Evolutionary conservation across 1,284 basidiomycete genomes (phyloP).

Genomic region (Tilletia caries): DNA sequence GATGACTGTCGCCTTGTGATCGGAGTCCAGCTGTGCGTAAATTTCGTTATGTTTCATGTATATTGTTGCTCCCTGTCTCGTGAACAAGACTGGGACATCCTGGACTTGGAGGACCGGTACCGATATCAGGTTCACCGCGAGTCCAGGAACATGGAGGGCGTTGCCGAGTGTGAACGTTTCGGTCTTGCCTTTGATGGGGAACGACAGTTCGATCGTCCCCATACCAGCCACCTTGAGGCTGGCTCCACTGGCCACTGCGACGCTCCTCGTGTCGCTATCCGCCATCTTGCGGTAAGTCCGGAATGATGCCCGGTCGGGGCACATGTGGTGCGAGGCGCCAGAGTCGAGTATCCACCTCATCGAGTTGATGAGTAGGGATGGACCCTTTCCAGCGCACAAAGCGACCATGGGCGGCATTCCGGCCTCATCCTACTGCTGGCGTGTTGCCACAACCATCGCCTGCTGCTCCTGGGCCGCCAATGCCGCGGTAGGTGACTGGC

Average conservation of each 20-base stretch:
- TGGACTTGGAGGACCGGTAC: background rate
- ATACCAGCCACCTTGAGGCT: background rate
- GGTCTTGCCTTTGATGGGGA: background rate
- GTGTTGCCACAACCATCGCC: background rate
- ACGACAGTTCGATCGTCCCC: background rate
- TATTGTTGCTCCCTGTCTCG: background rate
- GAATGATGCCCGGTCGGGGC: background rate
- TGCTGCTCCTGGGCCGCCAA: background rate
- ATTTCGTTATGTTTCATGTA: constrained; percentile 1
- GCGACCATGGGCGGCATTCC: background rate
- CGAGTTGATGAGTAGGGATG: background rate
- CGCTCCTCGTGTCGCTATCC: background rate
- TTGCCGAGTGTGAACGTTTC: background rate
- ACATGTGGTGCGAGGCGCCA: constrained; percentile 3
- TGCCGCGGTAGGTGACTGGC: background rate
- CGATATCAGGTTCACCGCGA: background rate
- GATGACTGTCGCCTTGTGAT: background rate
- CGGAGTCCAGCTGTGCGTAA: background rate
- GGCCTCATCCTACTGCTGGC: background rate
- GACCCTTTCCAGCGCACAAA: background rate
- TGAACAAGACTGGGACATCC: background rate
- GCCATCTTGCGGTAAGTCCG: background rate
- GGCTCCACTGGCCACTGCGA: background rate
- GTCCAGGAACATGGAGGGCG: background rate
- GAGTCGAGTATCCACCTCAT: background rate